Conservation (phyloP, 306 rosid species). For the Echinosophora koreensis region DNA sequence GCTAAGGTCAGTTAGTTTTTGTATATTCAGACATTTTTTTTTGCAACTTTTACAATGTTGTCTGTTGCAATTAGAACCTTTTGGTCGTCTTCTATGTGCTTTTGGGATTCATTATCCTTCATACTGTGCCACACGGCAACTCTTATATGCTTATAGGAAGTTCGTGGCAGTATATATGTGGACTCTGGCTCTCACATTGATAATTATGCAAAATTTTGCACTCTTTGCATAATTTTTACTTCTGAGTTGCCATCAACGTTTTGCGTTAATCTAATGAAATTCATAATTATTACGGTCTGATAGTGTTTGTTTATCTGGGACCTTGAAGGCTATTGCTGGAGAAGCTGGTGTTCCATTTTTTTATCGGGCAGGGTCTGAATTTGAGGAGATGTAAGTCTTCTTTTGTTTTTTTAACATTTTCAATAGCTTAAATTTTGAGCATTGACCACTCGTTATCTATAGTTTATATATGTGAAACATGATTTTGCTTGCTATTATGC, state of each 20-base stretch:
- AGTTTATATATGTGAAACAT: slow-evolving; percentile 4
- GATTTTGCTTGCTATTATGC: neutral
- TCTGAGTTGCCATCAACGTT: slow-evolving; percentile 30
- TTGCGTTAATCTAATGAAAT: slow-evolving; percentile 37
- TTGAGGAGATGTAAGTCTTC: slow-evolving; percentile 91
- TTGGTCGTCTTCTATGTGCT: slow-evolving; percentile 37
- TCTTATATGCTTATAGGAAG: slow-evolving; percentile 26
- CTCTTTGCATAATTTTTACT: slow-evolving; percentile 26
- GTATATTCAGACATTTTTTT: slow-evolving; percentile 31
- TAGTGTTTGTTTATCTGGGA: slow-evolving; percentile 59
- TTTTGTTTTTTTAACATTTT: slow-evolving; percentile 35
- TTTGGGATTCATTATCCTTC: slow-evolving; percentile 31
- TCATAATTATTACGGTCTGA: slow-evolving; percentile 42
- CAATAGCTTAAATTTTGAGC: slow-evolving; percentile 19
- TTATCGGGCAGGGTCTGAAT: slow-evolving; percentile 97
- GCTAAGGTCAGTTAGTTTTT: slow-evolving; percentile 79
- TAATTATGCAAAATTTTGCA: slow-evolving; percentile 25
- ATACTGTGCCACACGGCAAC: slow-evolving; percentile 23
- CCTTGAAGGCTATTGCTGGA: slow-evolving; percentile 98
- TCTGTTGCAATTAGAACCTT: neutral
- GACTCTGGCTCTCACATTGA: slow-evolving; percentile 23
- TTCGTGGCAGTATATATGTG: slow-evolving; percentile 35
- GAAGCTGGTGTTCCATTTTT: slow-evolving; percentile 99
- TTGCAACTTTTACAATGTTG: slow-evolving; percentile 2
- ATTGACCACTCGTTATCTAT: neutral